Evolutionary conservation across 2,329 filamentous ascomycete species (phyloP).

Genomic region (Trichoderma harzianum): DNA sequence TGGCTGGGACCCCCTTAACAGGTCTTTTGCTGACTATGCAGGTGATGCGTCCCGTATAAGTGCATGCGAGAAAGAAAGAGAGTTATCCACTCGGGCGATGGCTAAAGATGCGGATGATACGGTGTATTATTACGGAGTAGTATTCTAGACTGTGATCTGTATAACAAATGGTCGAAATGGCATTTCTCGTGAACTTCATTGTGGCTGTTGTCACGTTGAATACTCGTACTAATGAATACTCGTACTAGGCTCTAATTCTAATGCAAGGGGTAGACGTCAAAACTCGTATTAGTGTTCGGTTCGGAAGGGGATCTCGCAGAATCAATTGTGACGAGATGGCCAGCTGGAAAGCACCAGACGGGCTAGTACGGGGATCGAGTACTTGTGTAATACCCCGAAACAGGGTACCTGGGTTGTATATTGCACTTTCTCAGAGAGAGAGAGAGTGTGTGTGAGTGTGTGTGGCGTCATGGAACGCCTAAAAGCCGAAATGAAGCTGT

Average conservation of each 20-base stretch:
- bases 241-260: background rate
- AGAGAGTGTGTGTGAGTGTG: background rate
- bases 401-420: background rate
- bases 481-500: conserved; percentile 3
- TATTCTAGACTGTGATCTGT: background rate
- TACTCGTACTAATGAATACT: background rate
- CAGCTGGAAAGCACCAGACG: background rate
- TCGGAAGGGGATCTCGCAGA: background rate
- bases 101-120: background rate
- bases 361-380: background rate
- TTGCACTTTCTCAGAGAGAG: background rate
- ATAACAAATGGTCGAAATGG: background rate
- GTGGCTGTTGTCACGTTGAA: background rate
- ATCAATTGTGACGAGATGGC: background rate
- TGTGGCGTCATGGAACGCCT: background rate
- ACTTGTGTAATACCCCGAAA: background rate
- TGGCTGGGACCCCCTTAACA: conserved; percentile 6
- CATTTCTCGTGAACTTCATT: background rate
- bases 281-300: conserved; percentile 13
- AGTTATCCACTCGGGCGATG: background rate
- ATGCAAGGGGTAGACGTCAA: conserved; percentile 6
- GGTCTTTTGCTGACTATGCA: background rate
- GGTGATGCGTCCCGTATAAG: background rate
- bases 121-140: background rate
- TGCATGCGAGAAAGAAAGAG: background rate